These are phyloP conservation scores for Ceratobasidium sp. DNA, from an alignment of 1,284 basidiomycete genomes.

Conservation along the genomic window DNA sequence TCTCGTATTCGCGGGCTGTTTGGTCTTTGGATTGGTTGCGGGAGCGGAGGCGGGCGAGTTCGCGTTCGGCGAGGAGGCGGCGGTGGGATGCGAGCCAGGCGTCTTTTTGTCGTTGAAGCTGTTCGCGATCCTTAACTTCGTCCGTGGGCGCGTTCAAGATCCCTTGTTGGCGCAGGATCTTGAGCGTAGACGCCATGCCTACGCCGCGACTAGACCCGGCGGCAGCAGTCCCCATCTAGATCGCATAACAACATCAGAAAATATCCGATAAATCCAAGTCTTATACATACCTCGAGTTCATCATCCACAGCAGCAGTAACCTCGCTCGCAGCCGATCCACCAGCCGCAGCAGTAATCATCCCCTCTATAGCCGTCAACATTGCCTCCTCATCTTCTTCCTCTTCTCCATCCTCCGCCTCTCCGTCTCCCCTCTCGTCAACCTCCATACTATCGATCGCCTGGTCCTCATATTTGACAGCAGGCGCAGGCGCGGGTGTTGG, in stretches of 20 bases:
- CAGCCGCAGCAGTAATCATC: slow-evolving; percentile 39
- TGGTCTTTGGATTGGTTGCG: slow-evolving; percentile 92
- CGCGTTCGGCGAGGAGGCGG: slow-evolving; percentile 79
- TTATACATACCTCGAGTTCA: slow-evolving; percentile 55
- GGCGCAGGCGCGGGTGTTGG: slow-evolving; percentile 55
- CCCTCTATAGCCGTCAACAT: slow-evolving; percentile 47
- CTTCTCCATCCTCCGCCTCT: slow-evolving; percentile 61
- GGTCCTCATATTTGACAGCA: slow-evolving; percentile 65
- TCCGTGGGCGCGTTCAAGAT: slow-evolving; percentile 76
- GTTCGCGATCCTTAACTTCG: slow-evolving; percentile 84
- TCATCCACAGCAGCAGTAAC: slow-evolving; percentile 61
- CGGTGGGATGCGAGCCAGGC: slow-evolving; percentile 92
- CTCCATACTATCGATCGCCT: slow-evolving; percentile 75
- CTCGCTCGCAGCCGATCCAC: slow-evolving; percentile 56
- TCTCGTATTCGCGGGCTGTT: slow-evolving; percentile 94
- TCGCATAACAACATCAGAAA: not conserved
- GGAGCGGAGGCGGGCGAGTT: slow-evolving; percentile 80
- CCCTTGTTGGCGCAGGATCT: slow-evolving; percentile 93
- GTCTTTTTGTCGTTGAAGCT: slow-evolving; percentile 86
- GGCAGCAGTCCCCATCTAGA: slow-evolving; percentile 69
- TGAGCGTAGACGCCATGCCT: slow-evolving; percentile 90
- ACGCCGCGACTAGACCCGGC: slow-evolving; percentile 79
- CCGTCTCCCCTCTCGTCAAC: slow-evolving; percentile 82
- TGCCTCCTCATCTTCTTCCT: slow-evolving; percentile 56
- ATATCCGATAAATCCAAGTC: slow-evolving; percentile 48